Evolutionary conservation across 768 basidiomycete species (phyloP), one percentile per base, ranked within the genome.

Genomic region (Trametes maxima): DNA sequence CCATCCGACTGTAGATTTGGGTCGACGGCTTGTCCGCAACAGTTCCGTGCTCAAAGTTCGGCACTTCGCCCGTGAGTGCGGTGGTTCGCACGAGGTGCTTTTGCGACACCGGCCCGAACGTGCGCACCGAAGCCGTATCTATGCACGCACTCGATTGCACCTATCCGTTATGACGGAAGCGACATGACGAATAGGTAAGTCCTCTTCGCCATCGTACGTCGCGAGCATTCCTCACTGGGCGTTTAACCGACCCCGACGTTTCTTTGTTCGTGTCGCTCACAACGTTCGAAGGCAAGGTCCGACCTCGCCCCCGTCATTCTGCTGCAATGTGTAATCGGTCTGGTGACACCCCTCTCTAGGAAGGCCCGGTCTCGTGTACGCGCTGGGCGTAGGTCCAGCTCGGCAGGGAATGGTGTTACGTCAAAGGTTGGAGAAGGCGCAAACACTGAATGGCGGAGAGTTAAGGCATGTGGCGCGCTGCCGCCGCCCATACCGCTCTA

Each of bases 371-470:
- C 60, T 40, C 60, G 60, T 62, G 60, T 21, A 48, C 54, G 49
- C 54, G 19, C 12, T 25, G 48, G 33, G n/a, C 35, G 33, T 54
- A 50, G 46, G 13, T 50, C 56, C 49, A 42, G 54, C 42, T 56
- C 54, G 60, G 49, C 48, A 50, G 60, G 60, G 39, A 46, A 25
- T 19, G 52, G 6, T 50, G 35, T 62, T 62, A 62, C 60, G 60
- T 62, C 60, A 62, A 62, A n/a, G 22, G 47, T 54, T 52, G 42
- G 7, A 57, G 54, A 44, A 56, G 54, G 48, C 39, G 43, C 10
- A 33, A 62, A 44, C 45, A 43, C n/a, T 60, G 52, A 49, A 60
- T 54, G 46, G 37, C 40, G 37, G 24, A 43, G 19, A 49, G 46
- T 53, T 21, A 47, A 60, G 35, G 49, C 36, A 48, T 45, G 44